Evolutionary conservation across 768 basidiomycete species (phyloP).

Genomic region (Leccinellum rugosiceps): DNA sequence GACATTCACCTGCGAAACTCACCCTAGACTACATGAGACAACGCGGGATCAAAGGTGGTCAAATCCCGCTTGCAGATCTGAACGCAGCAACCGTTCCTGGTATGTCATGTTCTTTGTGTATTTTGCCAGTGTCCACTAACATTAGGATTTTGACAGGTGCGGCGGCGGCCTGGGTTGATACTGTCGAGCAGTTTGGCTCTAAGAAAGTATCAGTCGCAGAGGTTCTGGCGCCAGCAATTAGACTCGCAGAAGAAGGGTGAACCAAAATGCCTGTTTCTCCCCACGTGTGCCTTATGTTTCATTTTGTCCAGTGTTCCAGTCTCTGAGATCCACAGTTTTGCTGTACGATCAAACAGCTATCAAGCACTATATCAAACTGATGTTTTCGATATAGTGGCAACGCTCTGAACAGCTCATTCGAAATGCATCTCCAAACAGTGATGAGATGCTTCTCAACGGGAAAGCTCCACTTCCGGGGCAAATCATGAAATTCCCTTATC

Average conservation of each 20-base stretch:
- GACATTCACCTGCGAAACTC: slow-evolving; percentile 78
- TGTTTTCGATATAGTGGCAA: slow-evolving; percentile 39
- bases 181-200: slow-evolving; percentile 78
- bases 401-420: slow-evolving; percentile 63
- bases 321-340: slow-evolving; percentile 71
- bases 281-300: neutral
- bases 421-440: slow-evolving; percentile 79
- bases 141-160: slow-evolving; percentile 51
- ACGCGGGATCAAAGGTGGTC: slow-evolving; percentile 61
- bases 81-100: slow-evolving; percentile 93
- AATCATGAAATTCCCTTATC: slow-evolving; percentile 73
- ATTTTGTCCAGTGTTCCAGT: slow-evolving; percentile 64
- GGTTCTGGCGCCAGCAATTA: slow-evolving; percentile 83
- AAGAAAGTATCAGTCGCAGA: slow-evolving; percentile 61
- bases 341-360: slow-evolving; percentile 37
- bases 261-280: slow-evolving; percentile 8
- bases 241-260: slow-evolving; percentile 88
- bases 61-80: slow-evolving; percentile 77
- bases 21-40: slow-evolving; percentile 67
- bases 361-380: neutral
- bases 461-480: slow-evolving; percentile 84
- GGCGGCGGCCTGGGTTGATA: slow-evolving; percentile 95
- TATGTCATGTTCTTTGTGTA: slow-evolving; percentile 13
- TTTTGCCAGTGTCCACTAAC: slow-evolving; percentile 4
- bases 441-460: slow-evolving; percentile 84